Evolutionary conservation across 208 protist species (phyloP).

Genomic region (Trypanosoma brucei): DNA sequence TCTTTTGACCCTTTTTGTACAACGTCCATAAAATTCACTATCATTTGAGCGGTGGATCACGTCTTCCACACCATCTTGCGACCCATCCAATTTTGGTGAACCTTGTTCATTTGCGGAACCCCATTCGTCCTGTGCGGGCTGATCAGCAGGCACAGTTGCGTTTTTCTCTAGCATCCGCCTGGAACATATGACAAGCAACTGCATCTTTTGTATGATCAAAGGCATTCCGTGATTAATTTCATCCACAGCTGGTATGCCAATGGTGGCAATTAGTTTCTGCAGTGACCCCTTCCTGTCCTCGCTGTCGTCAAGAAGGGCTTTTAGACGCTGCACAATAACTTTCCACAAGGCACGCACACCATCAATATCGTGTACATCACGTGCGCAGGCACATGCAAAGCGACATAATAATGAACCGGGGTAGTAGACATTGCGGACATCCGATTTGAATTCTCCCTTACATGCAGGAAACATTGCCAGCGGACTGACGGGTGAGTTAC

Average conservation of each 20-base stretch:
- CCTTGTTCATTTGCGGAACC: constrained; percentile 12
- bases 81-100: background rate
- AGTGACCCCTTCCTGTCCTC: constrained; percentile 22
- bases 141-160: background rate
- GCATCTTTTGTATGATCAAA: constrained; percentile 80
- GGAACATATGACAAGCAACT: constrained; percentile 61
- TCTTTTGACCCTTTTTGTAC: constrained; percentile 5
- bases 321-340: constrained; percentile 33
- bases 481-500: constrained; percentile 15
- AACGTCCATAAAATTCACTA: background rate
- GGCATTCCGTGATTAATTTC: constrained; percentile 38
- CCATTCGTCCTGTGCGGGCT: constrained; percentile 27
- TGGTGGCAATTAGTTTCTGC: constrained; percentile 15
- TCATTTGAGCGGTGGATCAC: no score
- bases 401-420: constrained; percentile 70
- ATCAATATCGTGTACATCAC: constrained; percentile 21
- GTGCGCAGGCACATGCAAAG: constrained; percentile 50
- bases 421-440: constrained; percentile 57
- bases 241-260: constrained; percentile 23
- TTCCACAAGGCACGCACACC: constrained; percentile 42
- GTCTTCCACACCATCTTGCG: no score
- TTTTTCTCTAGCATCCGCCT: constrained; percentile 28
- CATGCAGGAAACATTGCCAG: background rate
- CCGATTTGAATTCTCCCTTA: background rate
- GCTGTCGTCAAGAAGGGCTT: constrained; percentile 19